A percentile compares a stretch with the other conserved stretches of the same genome.
These are phyloP conservation scores for Xeromyces bisporus DNA, from an alignment of 495 filamentous ascomycete genomes.

Conservation along the genomic window DNA sequence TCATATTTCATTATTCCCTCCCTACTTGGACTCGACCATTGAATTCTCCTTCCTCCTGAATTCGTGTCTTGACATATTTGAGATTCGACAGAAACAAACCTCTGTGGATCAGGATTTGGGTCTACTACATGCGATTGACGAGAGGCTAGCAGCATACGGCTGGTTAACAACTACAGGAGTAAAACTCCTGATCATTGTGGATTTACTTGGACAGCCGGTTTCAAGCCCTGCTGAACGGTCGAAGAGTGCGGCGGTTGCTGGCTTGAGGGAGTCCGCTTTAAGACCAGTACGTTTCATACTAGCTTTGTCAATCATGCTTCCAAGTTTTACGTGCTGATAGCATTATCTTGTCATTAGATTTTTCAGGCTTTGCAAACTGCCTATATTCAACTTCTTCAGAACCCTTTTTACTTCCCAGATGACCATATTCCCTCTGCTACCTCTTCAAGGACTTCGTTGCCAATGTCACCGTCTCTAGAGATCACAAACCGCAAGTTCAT, in stretches of 20 bases:
- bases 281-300: conserved; percentile 40
- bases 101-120: conserved; percentile 70
- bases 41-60: conserved; percentile 87
- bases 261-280: conserved; percentile 65
- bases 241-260: conserved; percentile 27
- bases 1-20: conserved; percentile 78
- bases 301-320: not conserved
- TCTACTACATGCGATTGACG: conserved; percentile 80
- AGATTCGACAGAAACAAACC: conserved; percentile 51
- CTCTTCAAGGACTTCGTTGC: conserved; percentile 13
- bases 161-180: conserved; percentile 96
- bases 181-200: conserved; percentile 74
- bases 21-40: conserved; percentile 43
- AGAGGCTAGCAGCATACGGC: conserved; percentile 78
- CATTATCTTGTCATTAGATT: too few species aligned
- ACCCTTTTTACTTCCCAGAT: conserved; percentile 89
- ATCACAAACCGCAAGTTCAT: conserved; percentile 73
- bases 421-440: conserved; percentile 46
- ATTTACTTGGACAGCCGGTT: conserved; percentile 49
- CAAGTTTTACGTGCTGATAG: not conserved
- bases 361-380: conserved; percentile 83
- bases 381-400: conserved; percentile 76
- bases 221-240: conserved; percentile 9
- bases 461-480: conserved; percentile 28
- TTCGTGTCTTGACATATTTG: conserved; percentile 84